Percentiles rank a stretch among this genome's conserved stretches.
phyloP scores from a whole-genome alignment of 306 rosid genomes.

The Gastrolobium villosum region DNA sequence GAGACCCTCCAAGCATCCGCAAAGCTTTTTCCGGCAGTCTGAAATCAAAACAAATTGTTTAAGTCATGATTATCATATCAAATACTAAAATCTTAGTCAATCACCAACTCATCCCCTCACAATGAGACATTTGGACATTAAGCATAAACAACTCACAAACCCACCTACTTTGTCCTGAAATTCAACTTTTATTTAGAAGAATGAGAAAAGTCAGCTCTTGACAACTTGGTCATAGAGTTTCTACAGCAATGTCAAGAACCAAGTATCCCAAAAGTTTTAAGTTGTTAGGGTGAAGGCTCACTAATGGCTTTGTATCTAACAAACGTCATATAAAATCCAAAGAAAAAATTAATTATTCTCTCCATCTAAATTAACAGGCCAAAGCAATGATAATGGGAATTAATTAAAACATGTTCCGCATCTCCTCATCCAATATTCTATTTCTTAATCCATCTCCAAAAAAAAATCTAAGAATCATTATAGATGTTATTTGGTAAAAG shows the following conservation, averaged over 20 bases:
- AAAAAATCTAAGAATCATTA: background rate
- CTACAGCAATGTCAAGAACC: conserved; percentile 18
- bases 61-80: conserved; percentile 22
- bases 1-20: conserved; percentile 94
- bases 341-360: background rate
- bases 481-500: background rate
- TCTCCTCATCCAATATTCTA: conserved; percentile 29
- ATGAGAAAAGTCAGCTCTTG: background rate
- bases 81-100: background rate
- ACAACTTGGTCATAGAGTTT: conserved; percentile 17
- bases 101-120: background rate
- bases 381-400: conserved; percentile 26
- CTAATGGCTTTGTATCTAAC: background rate
- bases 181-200: conserved; percentile 16
- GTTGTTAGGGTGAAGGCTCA: background rate
- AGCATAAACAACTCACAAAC: conserved; percentile 21
- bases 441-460: background rate
- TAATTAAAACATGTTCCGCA: conserved; percentile 18
- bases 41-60: conserved; percentile 44
- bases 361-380: conserved; percentile 30
- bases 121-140: conserved; percentile 13
- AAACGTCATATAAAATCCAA: conserved; percentile 1
- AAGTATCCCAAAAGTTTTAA: background rate
- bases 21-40: conserved; percentile 98
- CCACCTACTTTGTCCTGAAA: background rate